A percentile compares a stretch with the other conserved stretches of the same genome.
phyloP scores from a whole-genome alignment of 257 asterid species.

The Fraxinus cuspidata region DNA sequence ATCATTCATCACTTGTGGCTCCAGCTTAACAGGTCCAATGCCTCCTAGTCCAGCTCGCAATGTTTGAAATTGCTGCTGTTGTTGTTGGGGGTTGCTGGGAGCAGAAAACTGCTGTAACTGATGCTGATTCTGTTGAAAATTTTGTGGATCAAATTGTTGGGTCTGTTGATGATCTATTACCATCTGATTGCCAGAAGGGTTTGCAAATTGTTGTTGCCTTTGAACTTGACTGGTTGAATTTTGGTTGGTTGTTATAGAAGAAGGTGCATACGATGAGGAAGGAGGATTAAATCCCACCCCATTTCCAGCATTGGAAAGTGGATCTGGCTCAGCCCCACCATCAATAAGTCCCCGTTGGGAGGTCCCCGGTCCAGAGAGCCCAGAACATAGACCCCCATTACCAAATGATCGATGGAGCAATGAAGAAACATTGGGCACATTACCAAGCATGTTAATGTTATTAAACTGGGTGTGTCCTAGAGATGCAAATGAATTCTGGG shows the following conservation, averaged over 20 bases:
- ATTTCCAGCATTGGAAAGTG: constrained; percentile 59
- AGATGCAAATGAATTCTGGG: constrained; percentile 63
- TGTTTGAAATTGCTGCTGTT: constrained; percentile 67
- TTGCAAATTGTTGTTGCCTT: constrained; percentile 72
- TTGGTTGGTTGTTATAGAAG: constrained; percentile 45
- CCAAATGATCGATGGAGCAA: constrained; percentile 72
- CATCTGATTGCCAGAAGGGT: constrained; percentile 57
- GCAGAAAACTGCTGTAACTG: constrained; percentile 60
- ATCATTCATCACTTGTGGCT: constrained; percentile 62
- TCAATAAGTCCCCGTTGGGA: constrained; percentile 61
- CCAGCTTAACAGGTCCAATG: constrained; percentile 65
- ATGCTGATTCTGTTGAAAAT: constrained; percentile 68
- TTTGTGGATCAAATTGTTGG: constrained; percentile 61
- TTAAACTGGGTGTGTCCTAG: constrained; percentile 61
- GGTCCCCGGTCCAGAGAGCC: constrained; percentile 64
- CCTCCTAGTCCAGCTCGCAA: constrained; percentile 67
- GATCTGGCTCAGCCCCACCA: constrained; percentile 66
- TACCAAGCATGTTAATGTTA: constrained; percentile 73
- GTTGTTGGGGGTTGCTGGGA: constrained; percentile 57
- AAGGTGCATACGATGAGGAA: constrained; percentile 44
- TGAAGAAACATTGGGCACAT: constrained; percentile 62
- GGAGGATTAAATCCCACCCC: constrained; percentile 64
- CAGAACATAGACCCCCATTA: constrained; percentile 65
- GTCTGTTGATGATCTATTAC: constrained; percentile 61
- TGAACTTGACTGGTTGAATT: constrained; percentile 62